Base-by-base conservation (phyloP, 164 flowering plant species). In the Liquidambar formosana region DNA sequence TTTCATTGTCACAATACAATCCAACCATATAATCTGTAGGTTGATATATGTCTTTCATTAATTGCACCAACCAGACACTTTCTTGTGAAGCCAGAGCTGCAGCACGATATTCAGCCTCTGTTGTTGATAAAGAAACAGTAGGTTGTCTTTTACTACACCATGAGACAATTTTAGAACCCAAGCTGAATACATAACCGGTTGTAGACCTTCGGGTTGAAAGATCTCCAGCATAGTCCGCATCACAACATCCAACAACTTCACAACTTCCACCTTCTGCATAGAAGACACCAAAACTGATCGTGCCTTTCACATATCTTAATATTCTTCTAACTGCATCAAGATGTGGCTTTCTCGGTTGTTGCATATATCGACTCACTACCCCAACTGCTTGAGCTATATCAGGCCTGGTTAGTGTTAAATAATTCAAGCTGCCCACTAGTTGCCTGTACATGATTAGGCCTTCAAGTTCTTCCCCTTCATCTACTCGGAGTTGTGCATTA, bases 171-270 rank as follows among this genome's bases (percentile, higher is more conserved):
- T 47, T 44, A 0, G 53, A 72, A 0, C 76, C 70, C 23, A 76
- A 67, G 2, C 5, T 70, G 25, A 68, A 72, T 19, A 72, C 53
- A 38, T 68, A 76, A 2, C 73, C 61, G 0, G 73, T 72, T 8
- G 75, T 76, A 51, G 79, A 76, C 16, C 72, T 21, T 19, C 76
- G 46, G 4, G 79, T 76, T 44, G 68, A 72, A 47, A 57, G 69
- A 68, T 76, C 79, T 8, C 79, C 68, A 12, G 59, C 64, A 38
- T 68, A 74, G 28, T 75, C 74, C 59, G 74, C 70, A 70, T 75
- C 77, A 45, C 74, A 65, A 38, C 49, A 75, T 11, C 77, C 73
- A 10, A 16, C 28, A 2, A 57, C 54, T 15, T 44, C 46, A 47
- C 26, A 19, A 9, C 4, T 21, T 15, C 4, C 41, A 1, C 22